Conservation (phyloP, 2,329 filamentous ascomycete genomes). For the Trichoderma sp. region DNA sequence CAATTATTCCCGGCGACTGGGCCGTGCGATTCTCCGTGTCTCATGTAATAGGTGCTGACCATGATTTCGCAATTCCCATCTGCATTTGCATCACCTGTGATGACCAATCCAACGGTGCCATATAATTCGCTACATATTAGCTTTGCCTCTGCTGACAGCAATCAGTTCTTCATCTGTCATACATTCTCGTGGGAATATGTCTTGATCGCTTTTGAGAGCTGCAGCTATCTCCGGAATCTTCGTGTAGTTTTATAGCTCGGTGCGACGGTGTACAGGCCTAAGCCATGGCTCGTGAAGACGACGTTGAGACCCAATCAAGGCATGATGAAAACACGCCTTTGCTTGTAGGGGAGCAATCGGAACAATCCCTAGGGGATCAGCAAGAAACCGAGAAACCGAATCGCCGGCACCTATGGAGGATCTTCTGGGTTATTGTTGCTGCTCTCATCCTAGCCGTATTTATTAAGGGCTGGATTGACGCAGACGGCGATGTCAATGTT, state of each 20-base stretch:
- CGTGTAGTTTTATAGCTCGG: neutral
- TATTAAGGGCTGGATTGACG: constrained; percentile 46
- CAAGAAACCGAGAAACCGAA: neutral
- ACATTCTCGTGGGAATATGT: neutral
- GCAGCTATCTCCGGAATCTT: neutral
- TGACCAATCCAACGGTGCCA: constrained; percentile 8
- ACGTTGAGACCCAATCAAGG: constrained; percentile 3
- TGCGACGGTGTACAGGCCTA: neutral
- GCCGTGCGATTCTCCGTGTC: neutral
- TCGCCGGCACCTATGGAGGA: neutral
- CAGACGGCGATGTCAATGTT: constrained; percentile 36
- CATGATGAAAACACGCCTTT: constrained; percentile 1
- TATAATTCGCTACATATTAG: neutral
- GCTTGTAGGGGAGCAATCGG: neutral
- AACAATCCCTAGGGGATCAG: neutral
- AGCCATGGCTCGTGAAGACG: neutral
- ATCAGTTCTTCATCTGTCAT: neutral
- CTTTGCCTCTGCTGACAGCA: neutral
- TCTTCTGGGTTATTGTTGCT: constrained; percentile 34
- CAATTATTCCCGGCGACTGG: neutral
- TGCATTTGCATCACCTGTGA: constrained; percentile 1
- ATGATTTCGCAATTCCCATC: constrained; percentile 3
- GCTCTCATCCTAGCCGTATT: constrained; percentile 36
- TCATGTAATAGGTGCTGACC: neutral
- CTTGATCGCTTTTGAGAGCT: neutral